Evolutionary conservation across 257 asterid species (phyloP), one percentile per base, ranked within the genome.

Genomic region (Lantana camara): DNA sequence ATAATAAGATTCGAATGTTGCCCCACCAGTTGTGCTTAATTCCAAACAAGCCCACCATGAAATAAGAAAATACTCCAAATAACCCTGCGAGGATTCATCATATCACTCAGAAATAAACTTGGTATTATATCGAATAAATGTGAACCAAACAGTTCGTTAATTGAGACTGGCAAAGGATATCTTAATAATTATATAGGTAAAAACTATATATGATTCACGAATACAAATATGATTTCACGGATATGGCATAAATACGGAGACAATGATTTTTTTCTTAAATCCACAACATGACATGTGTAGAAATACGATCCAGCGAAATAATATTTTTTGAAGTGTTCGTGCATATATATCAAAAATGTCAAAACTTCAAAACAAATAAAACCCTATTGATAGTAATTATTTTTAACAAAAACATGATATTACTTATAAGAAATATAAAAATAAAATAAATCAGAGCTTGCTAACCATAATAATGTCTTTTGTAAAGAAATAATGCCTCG

Each of bases 61-160:
- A 40, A 69, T 30, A 27, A 29, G 1, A 17, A 20, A 15, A 50
- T 23, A 27, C 3, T 20, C 27, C 23, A 41, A 60, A 50, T 9
- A 4, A 9, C 22, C 69, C 74, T 60, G 63, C 68, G 47, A 23
- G 24, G 24, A 46, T 14, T 27, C 44, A 40, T 27, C 4, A 27
- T 53, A n/a, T 13, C 1, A 8, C 0, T 37, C 16, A 17, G 0
- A n/a, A 15, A 64, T 10, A 4, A 35, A 30, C 7, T 30, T 2
- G 35, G 35, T 30, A 30, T 30, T 30, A 7, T 30, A 56, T 15
- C 9, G 19, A 59, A 21, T 20, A 21, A 38, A 37, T 34, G 0
- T n/a, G 9, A 24, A 42, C 5, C 13, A 51, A 13, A 4, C 9
- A 51, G 0, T 20, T 27, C 5, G n/a, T 16, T 2, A 9, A 0